phyloP scores from a whole-genome alignment of 140 eudicot species.

The Erigeron philadelphicus region DNA sequence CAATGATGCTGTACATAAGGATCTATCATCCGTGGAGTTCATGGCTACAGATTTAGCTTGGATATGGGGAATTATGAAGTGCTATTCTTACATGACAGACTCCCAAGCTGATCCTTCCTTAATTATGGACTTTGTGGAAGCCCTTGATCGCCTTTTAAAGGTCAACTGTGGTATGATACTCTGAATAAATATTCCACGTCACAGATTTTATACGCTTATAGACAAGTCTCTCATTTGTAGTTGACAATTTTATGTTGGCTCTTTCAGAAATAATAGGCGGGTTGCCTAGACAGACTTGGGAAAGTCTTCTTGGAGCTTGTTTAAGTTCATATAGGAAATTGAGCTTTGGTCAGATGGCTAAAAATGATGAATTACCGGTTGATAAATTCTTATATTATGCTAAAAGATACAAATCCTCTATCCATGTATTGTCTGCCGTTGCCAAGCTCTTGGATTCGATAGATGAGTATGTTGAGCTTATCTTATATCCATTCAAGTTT shows the following conservation, averaged over 20 bases:
- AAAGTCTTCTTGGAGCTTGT: conserved; percentile 74
- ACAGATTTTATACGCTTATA: neutral
- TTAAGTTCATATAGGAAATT: conserved; percentile 50
- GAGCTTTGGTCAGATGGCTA: conserved; percentile 22
- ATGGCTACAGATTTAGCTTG: conserved; percentile 42
- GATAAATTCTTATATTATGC: conserved; percentile 50
- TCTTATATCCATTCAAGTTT: conserved; percentile 11
- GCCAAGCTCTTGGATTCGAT: conserved; percentile 69
- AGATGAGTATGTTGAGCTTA: conserved; percentile 45
- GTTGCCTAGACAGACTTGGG: conserved; percentile 42
- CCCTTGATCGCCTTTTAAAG: conserved; percentile 57
- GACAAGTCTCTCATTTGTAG: conserved; percentile 12
- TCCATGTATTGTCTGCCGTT: conserved; percentile 62
- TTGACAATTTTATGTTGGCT: conserved; percentile 16
- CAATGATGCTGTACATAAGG: conserved; percentile 32
- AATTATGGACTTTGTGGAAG: conserved; percentile 65
- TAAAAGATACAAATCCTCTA: conserved; percentile 51
- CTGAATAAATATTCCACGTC: neutral
- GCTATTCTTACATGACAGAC: conserved; percentile 57
- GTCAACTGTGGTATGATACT: conserved; percentile 44
- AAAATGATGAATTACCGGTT: conserved; percentile 34
- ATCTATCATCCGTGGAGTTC: conserved; percentile 28
- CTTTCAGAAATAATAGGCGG: conserved; percentile 36
- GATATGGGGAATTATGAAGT: conserved; percentile 67
- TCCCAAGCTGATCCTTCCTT: conserved; percentile 38